Base-by-base conservation (phyloP, 83 land plant species). In the Picea abies region DNA sequence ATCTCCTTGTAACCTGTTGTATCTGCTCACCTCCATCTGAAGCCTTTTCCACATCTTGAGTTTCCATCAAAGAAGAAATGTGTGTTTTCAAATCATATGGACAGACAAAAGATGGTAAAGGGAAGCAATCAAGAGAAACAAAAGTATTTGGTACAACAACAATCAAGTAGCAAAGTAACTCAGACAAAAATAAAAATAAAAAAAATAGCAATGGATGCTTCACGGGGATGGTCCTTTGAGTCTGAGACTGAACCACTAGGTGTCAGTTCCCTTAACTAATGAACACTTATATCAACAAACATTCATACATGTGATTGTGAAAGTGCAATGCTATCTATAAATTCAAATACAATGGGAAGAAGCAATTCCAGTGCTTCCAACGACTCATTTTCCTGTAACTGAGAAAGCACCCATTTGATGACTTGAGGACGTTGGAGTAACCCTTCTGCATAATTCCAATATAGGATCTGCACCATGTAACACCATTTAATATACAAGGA, bases 121-220 rank as follows among this genome's bases (percentile, higher is more conserved):
- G 99, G 80, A 97, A 97, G 79, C 97, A 97, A 77, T 97, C 98
- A 68, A 97, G 88, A n/a, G 96, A 92, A 81, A 97, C 96, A 91
- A 97, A 97, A 60, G 99, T 92, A 81, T 97, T 98, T 71, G 99
- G 99, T 16, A 86, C 91, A 65, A 90, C 87, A 66, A 90, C 79
- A 23, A 97, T 83, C 73, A 97, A 82, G 87, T 93, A 97, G n/a
- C 91, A 92, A 79, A 97, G 84, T 85, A 94, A 80, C 84, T 96
- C 98, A 79, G 79, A 82, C 65, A 95, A 47, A 19, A n/a, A n/a
- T n/a, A n/a, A n/a, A n/a, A n/a, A n/a, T n/a, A n/a, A n/a, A n/a
- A n/a, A 92, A 84, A 81, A 88, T 88, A 10, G 83, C 85, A 64
- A 89, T 81, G 70, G 86, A 91, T 25, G 86, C 77, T 66, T 85